Base-by-base conservation (phyloP, 495 filamentous ascomycete genomes). In the Podospora sp. region DNA sequence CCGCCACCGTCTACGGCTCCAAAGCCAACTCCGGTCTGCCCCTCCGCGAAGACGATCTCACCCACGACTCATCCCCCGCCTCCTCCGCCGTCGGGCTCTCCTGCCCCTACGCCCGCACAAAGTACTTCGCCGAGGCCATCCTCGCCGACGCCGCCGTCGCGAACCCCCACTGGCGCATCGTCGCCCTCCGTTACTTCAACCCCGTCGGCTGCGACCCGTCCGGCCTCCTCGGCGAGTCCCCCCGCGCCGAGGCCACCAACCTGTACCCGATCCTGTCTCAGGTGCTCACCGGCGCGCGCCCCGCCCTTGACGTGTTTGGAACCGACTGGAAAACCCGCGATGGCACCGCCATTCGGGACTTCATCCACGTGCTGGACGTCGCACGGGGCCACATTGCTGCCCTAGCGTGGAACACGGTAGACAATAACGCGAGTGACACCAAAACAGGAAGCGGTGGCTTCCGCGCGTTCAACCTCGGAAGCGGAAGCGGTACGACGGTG, bases 271-370 rank as follows among this genome's bases (percentile, higher is more conserved):
- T 89, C 1, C 80, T 90, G 26, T 78, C 84, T 63, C 84, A 85
- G 40, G 88, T 89, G 12, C 80, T 89, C 71, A 84, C 83, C 0
- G 87, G 88, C 8, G 75, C 79, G 33, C 82, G 82, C 65, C 69
- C 79, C 0, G 80, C 80, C 29, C 75, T 90, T 26, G 77, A 84
- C 51, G 84, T 90, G 69, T 90, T 88, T 62, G 88, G 88, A 60
- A 82, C 81, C 2, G 85, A 90, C 64, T 90, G 86, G 84, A 80
- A 87, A 46, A 89, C 88, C 1, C 81, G 82, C 60, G 89, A 91
- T 68, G 89, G 89, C 53, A 93, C 90, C 33, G 90, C 91, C 65
- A 89, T 92, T 71, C 86, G 90, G 56, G 90, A 92, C 76, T 92
- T 89, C 79, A 89, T 89, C 63, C 81, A 83, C 66, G 81, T 83